A percentile compares a stretch with the other conserved stretches of the same genome.
Conservation (phyloP, 2,329 filamentous ascomycete species). For the Clonostachys sp. region DNA sequence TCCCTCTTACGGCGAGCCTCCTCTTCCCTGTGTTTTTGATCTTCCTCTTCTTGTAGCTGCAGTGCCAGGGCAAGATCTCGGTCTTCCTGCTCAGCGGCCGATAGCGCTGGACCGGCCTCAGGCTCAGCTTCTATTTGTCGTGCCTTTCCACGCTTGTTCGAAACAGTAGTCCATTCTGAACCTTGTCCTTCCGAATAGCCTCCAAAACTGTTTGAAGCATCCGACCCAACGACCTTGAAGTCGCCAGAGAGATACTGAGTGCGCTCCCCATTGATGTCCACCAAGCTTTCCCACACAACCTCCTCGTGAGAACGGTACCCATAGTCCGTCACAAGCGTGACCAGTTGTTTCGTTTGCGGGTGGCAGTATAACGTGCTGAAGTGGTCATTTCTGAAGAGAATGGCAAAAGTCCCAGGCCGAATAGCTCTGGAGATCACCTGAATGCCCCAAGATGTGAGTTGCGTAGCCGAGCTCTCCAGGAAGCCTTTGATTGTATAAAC, state of each 20-base stretch:
- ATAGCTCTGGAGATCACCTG: conserved; percentile 68
- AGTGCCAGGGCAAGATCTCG: conserved; percentile 83
- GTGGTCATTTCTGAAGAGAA: conserved; percentile 95
- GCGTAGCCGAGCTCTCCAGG: conserved; percentile 74
- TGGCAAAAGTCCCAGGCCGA: conserved; percentile 74
- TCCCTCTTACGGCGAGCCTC: conserved; percentile 61
- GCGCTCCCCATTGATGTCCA: conserved; percentile 79
- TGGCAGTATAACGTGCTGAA: conserved; percentile 94
- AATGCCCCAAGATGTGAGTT: conserved; percentile 79
- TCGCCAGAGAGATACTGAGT: conserved; percentile 87
- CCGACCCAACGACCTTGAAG: conserved; percentile 74
- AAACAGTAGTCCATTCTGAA: conserved; percentile 53
- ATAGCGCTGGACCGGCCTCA: not conserved
- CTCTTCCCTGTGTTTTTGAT: conserved; percentile 67
- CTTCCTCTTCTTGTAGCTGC: conserved; percentile 92
- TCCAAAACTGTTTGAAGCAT: conserved; percentile 3
- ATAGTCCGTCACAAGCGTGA: conserved; percentile 86
- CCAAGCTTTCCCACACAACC: conserved; percentile 92
- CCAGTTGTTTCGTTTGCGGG: conserved; percentile 67
- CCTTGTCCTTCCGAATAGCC: conserved; percentile 8
- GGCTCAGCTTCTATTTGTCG: conserved; percentile 1
- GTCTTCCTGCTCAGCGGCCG: conserved; percentile 63
- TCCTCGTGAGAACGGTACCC: conserved; percentile 86
- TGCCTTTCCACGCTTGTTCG: conserved; percentile 20
- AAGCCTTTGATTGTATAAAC: conserved; percentile 82